Base-by-base conservation (phyloP, 2,329 filamentous ascomycete genomes). In the Coniochaeta sp. region DNA sequence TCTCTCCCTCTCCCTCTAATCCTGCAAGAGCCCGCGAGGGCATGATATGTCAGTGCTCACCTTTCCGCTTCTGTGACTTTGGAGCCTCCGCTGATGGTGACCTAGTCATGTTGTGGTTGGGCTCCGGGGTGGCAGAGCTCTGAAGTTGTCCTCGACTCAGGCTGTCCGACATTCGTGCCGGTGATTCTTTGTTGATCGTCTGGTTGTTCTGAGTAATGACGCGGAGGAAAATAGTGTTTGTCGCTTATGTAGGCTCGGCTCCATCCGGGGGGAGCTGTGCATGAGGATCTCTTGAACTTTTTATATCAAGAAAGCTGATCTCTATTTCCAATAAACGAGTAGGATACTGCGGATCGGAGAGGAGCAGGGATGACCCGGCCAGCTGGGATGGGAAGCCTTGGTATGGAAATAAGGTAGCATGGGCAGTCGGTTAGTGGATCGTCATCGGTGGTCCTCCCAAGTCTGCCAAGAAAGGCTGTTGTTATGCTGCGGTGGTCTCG, bases 1-100 rank as follows among this genome's bases (percentile, higher is more conserved):
- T n/a, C n/a, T n/a, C n/a, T n/a, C n/a, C n/a, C n/a, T n/a, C n/a
- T n/a, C n/a, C n/a, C n/a, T n/a, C n/a, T n/a, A n/a, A n/a, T n/a
- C n/a, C n/a, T n/a, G n/a, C n/a, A n/a, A n/a, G n/a, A n/a, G n/a
- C n/a, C n/a, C 12, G 16, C 4, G 9, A 14, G 28, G n/a, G 5
- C 28, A n/a, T n/a, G n/a, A n/a, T n/a, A n/a, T n/a, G n/a, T n/a
- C n/a, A 24, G 12, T 8, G n/a, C 47, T 16, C 28, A 35, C 47
- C 47, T 35, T 49, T 49, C 18, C 47, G 28, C 47, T 49, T 49
- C 16, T 32, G 31, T 14, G 47, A n/a, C 27, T 49, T 49, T 3
- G 45, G 24, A 3, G 30, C 30, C 16, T 49, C 47, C 7, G 47
- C 18, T n/a, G 47, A 32, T 49, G 47, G 26, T 24, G 47, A 49